These are phyloP conservation scores for Ceratobasidium papillatum DNA, from an alignment of 1,284 basidiomycete species.

Conservation along the genomic window DNA sequence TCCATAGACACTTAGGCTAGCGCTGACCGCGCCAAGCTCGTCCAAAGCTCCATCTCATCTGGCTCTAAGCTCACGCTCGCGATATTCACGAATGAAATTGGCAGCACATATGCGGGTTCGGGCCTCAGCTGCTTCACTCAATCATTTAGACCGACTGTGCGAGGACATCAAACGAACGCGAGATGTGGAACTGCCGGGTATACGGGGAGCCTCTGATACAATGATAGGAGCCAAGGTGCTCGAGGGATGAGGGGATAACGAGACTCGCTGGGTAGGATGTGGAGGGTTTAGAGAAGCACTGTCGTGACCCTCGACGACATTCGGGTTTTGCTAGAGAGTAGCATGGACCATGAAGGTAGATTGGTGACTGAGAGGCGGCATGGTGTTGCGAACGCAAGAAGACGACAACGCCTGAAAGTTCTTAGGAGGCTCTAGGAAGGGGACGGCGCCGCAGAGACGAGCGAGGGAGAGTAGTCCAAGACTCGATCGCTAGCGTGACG, in stretches of 20 bases:
- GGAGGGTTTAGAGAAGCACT: not conserved
- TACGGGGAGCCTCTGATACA: not conserved
- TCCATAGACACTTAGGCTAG: slow-evolving; percentile 26
- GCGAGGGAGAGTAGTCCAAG: slow-evolving; percentile 32
- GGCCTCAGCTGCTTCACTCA: not conserved
- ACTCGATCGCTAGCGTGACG: too few relatives aligned
- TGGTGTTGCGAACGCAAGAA: not conserved
- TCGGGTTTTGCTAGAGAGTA: slow-evolving; percentile 28
- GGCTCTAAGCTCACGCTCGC: slow-evolving; percentile 37
- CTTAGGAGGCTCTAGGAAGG: not conserved
- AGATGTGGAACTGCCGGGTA: slow-evolving; percentile 16
- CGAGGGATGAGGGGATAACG: slow-evolving; percentile 30
- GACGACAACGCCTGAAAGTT: not conserved
- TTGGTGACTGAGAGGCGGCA: too few relatives aligned
- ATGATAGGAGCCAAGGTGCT: slow-evolving; percentile 21
- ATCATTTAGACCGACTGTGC: not conserved
- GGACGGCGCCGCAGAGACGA: slow-evolving; percentile 10
- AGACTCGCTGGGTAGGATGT: slow-evolving; percentile 13
- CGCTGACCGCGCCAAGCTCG: slow-evolving; percentile 4
- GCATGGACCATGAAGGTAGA: not conserved
- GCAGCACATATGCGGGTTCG: slow-evolving; percentile 15
- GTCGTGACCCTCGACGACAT: slow-evolving; percentile 17
- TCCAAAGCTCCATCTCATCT: slow-evolving; percentile 25
- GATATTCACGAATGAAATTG: slow-evolving; percentile 23
- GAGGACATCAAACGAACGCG: not conserved